phyloP scores from a whole-genome alignment of 106 monocot species.

The Hemerocallis citrina region DNA sequence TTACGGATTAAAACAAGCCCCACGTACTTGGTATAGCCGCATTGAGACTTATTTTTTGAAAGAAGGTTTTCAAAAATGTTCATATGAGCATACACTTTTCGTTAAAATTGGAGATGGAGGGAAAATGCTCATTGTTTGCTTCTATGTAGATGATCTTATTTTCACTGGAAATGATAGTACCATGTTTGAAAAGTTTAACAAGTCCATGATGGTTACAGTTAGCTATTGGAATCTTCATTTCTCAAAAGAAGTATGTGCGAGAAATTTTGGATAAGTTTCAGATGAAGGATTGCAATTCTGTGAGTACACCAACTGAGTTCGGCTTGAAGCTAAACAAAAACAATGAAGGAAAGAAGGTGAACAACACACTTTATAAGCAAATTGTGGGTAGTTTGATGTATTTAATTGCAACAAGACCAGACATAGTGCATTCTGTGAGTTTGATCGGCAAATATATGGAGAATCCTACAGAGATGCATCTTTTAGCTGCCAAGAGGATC shows the following conservation, averaged over 20 bases:
- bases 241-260: slow-evolving; percentile 11
- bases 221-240: slow-evolving; percentile 13
- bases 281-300: slow-evolving; percentile 17
- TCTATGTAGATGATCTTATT: slow-evolving; percentile 18
- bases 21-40: slow-evolving; percentile 3
- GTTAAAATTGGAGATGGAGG: slow-evolving; percentile 9
- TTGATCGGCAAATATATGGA: slow-evolving; percentile 15
- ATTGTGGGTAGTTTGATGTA: slow-evolving; percentile 26
- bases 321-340: slow-evolving; percentile 13
- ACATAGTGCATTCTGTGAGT: slow-evolving; percentile 21
- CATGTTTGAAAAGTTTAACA: slow-evolving; percentile 12
- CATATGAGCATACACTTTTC: slow-evolving; percentile 12
- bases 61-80: slow-evolving; percentile 8
- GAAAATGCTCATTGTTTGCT: slow-evolving; percentile 11
- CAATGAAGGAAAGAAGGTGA: slow-evolving; percentile 8
- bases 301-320: slow-evolving; percentile 9
- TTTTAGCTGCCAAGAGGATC: slow-evolving; percentile 12
- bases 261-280: slow-evolving; percentile 11
- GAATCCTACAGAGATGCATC: slow-evolving; percentile 12
- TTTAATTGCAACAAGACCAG: slow-evolving; percentile 20
- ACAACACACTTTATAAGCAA: slow-evolving; percentile 17
- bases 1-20: slow-evolving; percentile 9
- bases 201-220: neutral
- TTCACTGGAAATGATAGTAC: slow-evolving; percentile 15
- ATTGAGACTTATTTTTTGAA: slow-evolving; percentile 11